Evolutionary conservation across 306 rosid species (phyloP).

Genomic region (Prunus fruticosa): DNA sequence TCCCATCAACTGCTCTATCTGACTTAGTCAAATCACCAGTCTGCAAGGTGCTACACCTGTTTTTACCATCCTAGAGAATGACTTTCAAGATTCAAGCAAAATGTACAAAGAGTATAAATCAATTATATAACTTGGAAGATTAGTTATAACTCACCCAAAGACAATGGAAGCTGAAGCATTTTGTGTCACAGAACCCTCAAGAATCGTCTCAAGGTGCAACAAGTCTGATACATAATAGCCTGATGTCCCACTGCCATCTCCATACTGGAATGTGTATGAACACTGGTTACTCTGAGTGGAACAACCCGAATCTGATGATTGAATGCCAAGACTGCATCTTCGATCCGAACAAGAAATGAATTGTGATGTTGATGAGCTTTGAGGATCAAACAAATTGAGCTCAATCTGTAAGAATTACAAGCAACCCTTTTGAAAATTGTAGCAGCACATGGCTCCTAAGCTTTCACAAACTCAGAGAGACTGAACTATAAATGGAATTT

Average conservation of each 20-base stretch:
- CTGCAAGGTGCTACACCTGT: conserved; percentile 86
- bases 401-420: conserved; percentile 53
- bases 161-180: conserved; percentile 79
- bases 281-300: conserved; percentile 74
- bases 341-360: conserved; percentile 71
- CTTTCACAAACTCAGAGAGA: conserved; percentile 12
- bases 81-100: conserved; percentile 27
- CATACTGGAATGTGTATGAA: conserved; percentile 79
- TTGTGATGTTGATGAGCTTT: conserved; percentile 71
- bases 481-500: neutral
- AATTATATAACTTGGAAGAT: conserved; percentile 1
- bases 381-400: conserved; percentile 65
- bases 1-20: conserved; percentile 92
- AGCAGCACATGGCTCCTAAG: neutral
- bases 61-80: conserved; percentile 36
- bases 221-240: conserved; percentile 81
- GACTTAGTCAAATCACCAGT: conserved; percentile 87
- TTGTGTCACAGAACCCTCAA: conserved; percentile 49
- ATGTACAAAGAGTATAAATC: neutral
- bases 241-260: conserved; percentile 96
- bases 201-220: conserved; percentile 61
- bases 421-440: conserved; percentile 12
- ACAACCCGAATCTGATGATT: conserved; percentile 73
- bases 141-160: conserved; percentile 69
- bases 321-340: conserved; percentile 63